These are phyloP conservation scores for Picocystis sp. DNA, from an alignment of 163 green algal genomes.

Conservation along the genomic window DNA sequence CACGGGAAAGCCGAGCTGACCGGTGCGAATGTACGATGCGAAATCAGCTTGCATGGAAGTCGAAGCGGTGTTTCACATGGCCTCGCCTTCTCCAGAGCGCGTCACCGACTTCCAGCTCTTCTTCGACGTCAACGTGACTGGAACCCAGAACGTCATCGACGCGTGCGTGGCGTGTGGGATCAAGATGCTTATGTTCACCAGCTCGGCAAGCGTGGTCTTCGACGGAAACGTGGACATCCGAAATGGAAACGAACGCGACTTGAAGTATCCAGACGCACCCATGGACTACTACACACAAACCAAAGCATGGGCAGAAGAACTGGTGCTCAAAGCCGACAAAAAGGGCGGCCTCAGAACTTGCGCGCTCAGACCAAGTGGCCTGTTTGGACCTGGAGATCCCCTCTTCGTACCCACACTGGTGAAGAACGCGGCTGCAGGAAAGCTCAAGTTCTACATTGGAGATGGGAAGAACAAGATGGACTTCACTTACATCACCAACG, in stretches of 20 bases:
- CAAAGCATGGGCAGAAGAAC: slow-evolving; percentile 53
- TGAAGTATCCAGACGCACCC: slow-evolving; percentile 17
- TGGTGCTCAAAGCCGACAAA: slow-evolving; percentile 55
- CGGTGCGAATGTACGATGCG: background rate
- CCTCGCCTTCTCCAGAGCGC: slow-evolving; percentile 56
- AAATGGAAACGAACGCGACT: slow-evolving; percentile 10
- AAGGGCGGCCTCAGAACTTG: slow-evolving; percentile 32
- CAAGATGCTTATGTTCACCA: slow-evolving; percentile 61
- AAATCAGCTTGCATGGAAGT: slow-evolving; percentile 24
- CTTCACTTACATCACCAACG: slow-evolving; percentile 82
- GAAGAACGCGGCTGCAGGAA: slow-evolving; percentile 45
- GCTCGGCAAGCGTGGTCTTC: slow-evolving; percentile 73
- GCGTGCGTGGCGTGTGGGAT: slow-evolving; percentile 41
- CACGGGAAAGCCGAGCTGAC: too few species aligned
- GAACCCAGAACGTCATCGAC: slow-evolving; percentile 57
- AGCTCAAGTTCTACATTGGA: slow-evolving; percentile 87
- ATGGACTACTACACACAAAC: slow-evolving; percentile 80
- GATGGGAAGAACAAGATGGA: slow-evolving; percentile 65
- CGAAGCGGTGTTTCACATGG: slow-evolving; percentile 69
- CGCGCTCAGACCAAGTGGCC: slow-evolving; percentile 59
- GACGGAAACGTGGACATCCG: slow-evolving; percentile 33
- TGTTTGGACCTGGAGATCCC: slow-evolving; percentile 73
- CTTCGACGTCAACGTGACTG: slow-evolving; percentile 66
- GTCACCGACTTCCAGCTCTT: slow-evolving; percentile 61
- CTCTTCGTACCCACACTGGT: slow-evolving; percentile 60